Evolutionary conservation across 768 basidiomycete genomes (phyloP).

Genomic region (Lenzites betulinus): DNA sequence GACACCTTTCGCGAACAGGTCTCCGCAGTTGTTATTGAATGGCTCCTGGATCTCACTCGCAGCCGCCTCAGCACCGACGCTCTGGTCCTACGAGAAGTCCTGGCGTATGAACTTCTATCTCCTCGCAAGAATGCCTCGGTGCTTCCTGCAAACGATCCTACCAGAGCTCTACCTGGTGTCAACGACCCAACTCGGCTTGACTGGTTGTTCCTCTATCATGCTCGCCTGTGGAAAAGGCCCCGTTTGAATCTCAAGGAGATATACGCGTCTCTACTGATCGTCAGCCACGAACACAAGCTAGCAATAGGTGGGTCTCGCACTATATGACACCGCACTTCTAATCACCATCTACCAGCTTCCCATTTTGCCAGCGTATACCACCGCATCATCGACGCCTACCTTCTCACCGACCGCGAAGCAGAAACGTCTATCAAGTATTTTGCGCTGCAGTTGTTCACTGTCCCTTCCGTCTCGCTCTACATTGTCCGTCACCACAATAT

Average conservation of each 20-base stretch:
- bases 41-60: constrained; percentile 80
- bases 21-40: constrained; percentile 80
- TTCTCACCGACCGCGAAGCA: constrained; percentile 90
- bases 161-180: constrained; percentile 39
- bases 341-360: constrained; percentile 53
- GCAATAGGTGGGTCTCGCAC: constrained; percentile 62
- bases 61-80: constrained; percentile 69
- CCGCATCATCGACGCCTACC: constrained; percentile 85
- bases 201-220: constrained; percentile 78
- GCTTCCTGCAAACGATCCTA: constrained; percentile 39
- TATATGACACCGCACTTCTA: background rate
- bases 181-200: constrained; percentile 64
- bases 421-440: constrained; percentile 96
- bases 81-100: constrained; percentile 67
- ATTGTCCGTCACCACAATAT: constrained; percentile 75
- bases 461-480: constrained; percentile 80
- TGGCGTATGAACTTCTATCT: constrained; percentile 68
- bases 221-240: constrained; percentile 83
- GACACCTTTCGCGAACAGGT: constrained; percentile 91
- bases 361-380: constrained; percentile 87
- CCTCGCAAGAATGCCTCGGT: constrained; percentile 56
- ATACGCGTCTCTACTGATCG: constrained; percentile 70
- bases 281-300: constrained; percentile 74
- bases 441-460: constrained; percentile 89
- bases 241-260: constrained; percentile 80